Base-by-base conservation (phyloP, 2,329 filamentous ascomycete genomes). In the Diaporthe sp. region DNA sequence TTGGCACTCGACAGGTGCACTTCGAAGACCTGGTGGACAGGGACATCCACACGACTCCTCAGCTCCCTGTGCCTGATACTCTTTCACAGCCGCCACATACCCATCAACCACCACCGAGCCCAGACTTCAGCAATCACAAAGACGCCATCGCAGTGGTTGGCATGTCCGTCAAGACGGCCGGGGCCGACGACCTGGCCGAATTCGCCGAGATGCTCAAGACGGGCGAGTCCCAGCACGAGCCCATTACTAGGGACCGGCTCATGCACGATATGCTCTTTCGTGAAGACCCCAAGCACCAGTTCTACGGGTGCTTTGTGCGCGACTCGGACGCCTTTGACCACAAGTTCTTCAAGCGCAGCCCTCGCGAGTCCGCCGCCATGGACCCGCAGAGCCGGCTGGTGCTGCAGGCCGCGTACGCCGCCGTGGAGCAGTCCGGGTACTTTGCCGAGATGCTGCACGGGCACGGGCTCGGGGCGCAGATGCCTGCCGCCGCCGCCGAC, bases 371-470 rank as follows among this genome's bases (percentile, higher is more conserved):
- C 17, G 77, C 77, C 10, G 76, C 81, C 3, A 84, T 83, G 76
- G 85, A 86, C 74, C 85, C 85, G 5, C 45, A 47, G 45, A 9
- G 45, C 45, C 45, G 45, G 4, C 17, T 12, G 8, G 7, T 3
- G 1, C 80, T 86, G 4, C 82, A 87, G 74, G 80, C 79, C 0
- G 83, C 85, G 0, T 87, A 86, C 76, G 82, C 87, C 55, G 82
- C 82, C 0, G 72, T 85, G 1, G 81, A 82, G 60, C 64, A 75
- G 17, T 10, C 57, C 0, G 79, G 79, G 7, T 79, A 80, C 28
- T 64, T 61, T 10, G 10, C 3, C 4, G 42, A 47, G 22, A 2
- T 13, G n/a, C 13, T 45, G 2, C 42, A 30, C 40, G 13, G 42
- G 4, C 4, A 6, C 4, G 19, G 25, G 7, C 15, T 4, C 10